These are phyloP conservation scores for Eimeria zaria DNA, from an alignment of 169 alveolate genomes.

Conservation along the genomic window DNA sequence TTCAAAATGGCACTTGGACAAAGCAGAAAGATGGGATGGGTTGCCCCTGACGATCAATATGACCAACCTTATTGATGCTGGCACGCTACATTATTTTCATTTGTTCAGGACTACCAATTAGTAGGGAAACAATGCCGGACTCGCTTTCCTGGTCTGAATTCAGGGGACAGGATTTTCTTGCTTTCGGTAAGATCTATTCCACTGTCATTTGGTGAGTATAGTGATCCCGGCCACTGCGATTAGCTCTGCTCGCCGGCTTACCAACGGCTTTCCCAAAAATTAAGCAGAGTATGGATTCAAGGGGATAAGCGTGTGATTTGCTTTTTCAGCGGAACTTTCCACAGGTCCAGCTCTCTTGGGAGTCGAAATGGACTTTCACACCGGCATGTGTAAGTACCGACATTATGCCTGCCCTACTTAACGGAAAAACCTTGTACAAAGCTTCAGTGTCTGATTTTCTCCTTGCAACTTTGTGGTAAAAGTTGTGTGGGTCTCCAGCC, in stretches of 20 bases:
- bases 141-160: conserved; percentile 56
- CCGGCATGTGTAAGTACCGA: conserved; percentile 26
- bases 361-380: conserved; percentile 51
- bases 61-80: neutral
- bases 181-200: conserved; percentile 20
- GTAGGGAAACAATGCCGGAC: conserved; percentile 47
- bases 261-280: neutral
- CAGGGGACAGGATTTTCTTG: conserved; percentile 63
- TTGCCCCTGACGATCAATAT: neutral
- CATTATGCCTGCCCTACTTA: neutral
- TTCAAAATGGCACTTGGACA: neutral
- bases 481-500: neutral
- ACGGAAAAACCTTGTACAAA: neutral
- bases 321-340: conserved; percentile 37
- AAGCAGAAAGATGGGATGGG: neutral
- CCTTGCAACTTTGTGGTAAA: neutral
- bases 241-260: neutral
- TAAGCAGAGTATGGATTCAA: neutral
- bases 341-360: conserved; percentile 39
- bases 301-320: neutral
- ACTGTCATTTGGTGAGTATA: neutral
- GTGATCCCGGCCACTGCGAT: neutral
- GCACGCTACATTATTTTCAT: neutral
- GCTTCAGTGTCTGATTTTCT: neutral
- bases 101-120: conserved; percentile 15